phyloP scores from a whole-genome alignment of 2,329 filamentous ascomycete genomes.

The Fusarium sp. region DNA sequence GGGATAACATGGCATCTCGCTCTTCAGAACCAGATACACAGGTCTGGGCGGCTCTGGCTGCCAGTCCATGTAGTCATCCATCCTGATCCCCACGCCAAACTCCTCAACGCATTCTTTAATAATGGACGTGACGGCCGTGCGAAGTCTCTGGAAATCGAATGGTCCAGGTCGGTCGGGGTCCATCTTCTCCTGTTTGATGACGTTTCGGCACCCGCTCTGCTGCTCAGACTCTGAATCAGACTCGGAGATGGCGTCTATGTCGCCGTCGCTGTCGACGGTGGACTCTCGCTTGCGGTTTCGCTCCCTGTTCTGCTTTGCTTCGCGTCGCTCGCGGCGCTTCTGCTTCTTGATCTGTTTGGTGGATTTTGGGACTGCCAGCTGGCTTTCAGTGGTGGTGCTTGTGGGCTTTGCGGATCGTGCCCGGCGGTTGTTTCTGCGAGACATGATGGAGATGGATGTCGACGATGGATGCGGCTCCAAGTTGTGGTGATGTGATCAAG shows the following conservation, averaged over 20 bases:
- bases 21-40: slow-evolving; percentile 19
- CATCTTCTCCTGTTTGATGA: not conserved
- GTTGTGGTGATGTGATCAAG: not conserved
- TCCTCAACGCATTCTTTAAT: slow-evolving; percentile 11
- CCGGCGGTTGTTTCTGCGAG: not conserved
- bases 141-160: not conserved
- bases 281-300: not conserved
- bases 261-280: not conserved
- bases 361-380: not conserved
- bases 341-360: not conserved
- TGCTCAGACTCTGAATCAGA: not conserved
- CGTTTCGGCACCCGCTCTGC: not conserved
- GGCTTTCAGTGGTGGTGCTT: not conserved
- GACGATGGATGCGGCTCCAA: not conserved
- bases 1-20: slow-evolving; percentile 20
- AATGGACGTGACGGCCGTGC: slow-evolving; percentile 1
- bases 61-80: slow-evolving; percentile 31
- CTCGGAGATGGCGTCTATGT: not conserved
- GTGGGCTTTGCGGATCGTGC: not conserved
- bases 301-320: not conserved
- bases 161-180: not conserved
- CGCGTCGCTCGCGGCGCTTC: not conserved
- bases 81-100: not conserved
- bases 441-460: not conserved
- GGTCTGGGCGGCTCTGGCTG: slow-evolving; percentile 22